phyloP scores from a whole-genome alignment of 2,329 filamentous ascomycete genomes.

The Alternaria gaisen region DNA sequence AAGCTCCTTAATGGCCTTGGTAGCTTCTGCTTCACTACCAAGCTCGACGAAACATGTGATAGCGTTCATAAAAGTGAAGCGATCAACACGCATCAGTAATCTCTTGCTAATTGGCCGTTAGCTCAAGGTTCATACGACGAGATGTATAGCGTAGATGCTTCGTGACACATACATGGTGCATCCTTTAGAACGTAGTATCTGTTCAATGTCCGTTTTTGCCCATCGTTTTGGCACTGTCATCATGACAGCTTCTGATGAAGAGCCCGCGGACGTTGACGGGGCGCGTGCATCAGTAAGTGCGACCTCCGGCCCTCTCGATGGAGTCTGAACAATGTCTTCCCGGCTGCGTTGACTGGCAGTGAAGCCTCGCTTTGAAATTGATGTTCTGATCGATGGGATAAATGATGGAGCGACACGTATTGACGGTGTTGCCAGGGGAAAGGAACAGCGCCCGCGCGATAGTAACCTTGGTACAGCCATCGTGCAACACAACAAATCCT shows the following conservation, averaged over 20 bases:
- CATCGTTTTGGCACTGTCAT: slow-evolving; percentile 18
- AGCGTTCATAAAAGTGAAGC: slow-evolving; percentile 28
- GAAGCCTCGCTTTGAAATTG: slow-evolving; percentile 22
- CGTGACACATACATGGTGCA: slow-evolving; percentile 29
- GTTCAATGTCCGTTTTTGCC: slow-evolving; percentile 21
- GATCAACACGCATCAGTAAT: slow-evolving; percentile 29
- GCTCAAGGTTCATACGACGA: slow-evolving; percentile 5
- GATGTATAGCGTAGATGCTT: not conserved
- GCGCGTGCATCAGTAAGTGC: slow-evolving; percentile 9
- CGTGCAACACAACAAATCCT: not conserved
- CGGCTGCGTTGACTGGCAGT: slow-evolving; percentile 15
- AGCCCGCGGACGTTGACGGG: not conserved
- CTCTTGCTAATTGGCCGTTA: slow-evolving; percentile 21
- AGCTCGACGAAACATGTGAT: slow-evolving; percentile 28
- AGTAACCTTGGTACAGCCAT: slow-evolving; percentile 30
- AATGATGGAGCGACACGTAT: slow-evolving; percentile 20
- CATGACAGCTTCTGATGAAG: slow-evolving; percentile 20
- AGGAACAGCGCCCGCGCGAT: slow-evolving; percentile 17
- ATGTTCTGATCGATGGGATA: slow-evolving; percentile 17
- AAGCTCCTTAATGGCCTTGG: slow-evolving; percentile 20
- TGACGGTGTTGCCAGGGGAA: slow-evolving; percentile 21
- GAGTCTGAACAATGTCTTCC: slow-evolving; percentile 15
- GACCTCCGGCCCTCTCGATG: slow-evolving; percentile 15
- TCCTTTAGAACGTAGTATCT: slow-evolving; percentile 24
- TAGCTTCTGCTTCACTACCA: slow-evolving; percentile 25